phyloP scores from a whole-genome alignment of 495 filamentous ascomycete species.

The Podospora australis region DNA sequence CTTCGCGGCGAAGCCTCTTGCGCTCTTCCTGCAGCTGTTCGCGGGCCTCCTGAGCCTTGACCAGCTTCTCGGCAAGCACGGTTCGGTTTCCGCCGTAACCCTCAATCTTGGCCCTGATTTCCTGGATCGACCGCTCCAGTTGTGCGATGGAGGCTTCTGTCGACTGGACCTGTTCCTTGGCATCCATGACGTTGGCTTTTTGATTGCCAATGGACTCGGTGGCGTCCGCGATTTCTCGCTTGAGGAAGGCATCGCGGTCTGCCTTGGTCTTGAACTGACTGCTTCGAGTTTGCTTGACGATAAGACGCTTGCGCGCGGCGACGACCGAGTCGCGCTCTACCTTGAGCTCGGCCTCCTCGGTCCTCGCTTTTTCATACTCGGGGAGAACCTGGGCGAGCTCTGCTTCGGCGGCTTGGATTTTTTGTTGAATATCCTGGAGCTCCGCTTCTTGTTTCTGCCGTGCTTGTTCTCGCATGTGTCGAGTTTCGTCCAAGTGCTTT shows the following conservation, averaged over 20 bases:
- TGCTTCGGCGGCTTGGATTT: slow-evolving; percentile 68
- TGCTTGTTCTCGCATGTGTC: slow-evolving; percentile 67
- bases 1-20: slow-evolving; percentile 87
- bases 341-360: slow-evolving; percentile 63
- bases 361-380: slow-evolving; percentile 64
- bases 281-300: slow-evolving; percentile 91
- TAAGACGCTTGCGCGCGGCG: slow-evolving; percentile 68
- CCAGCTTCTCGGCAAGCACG: slow-evolving; percentile 62
- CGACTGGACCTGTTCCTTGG: slow-evolving; percentile 74
- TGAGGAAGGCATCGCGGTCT: slow-evolving; percentile 79
- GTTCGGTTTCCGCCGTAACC: slow-evolving; percentile 69
- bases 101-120: slow-evolving; percentile 66
- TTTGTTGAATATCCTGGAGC: slow-evolving; percentile 61
- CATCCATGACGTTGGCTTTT: slow-evolving; percentile 73
- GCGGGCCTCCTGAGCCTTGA: slow-evolving; percentile 70
- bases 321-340: slow-evolving; percentile 69
- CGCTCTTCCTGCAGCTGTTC: slow-evolving; percentile 79
- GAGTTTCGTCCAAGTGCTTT: slow-evolving; percentile 72
- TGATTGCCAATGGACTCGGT: slow-evolving; percentile 67
- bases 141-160: slow-evolving; percentile 63
- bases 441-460: slow-evolving; percentile 64
- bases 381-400: slow-evolving; percentile 70
- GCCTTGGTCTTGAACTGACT: slow-evolving; percentile 80
- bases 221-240: slow-evolving; percentile 74
- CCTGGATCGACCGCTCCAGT: slow-evolving; percentile 65